Percentiles rank a stretch among this genome's conserved stretches.
These are phyloP conservation scores for Silene conica DNA, from an alignment of 148 eudicot genomes.

Conservation along the genomic window DNA sequence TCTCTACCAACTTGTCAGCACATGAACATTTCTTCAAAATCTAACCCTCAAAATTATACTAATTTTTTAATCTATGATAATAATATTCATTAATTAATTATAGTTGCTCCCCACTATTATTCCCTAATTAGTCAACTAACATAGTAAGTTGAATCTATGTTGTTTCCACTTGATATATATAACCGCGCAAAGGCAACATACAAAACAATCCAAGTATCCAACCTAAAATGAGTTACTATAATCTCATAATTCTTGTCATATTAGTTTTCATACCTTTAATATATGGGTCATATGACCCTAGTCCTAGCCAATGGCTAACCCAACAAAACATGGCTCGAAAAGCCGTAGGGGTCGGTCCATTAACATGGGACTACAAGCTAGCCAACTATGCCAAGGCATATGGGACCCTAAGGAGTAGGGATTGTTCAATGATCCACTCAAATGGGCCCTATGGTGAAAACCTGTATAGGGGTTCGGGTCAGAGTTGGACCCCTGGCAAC, in stretches of 20 bases:
- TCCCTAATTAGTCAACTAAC: background rate
- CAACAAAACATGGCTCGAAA: constrained; percentile 59
- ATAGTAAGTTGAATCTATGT: background rate
- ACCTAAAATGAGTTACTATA: background rate
- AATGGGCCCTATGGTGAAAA: constrained; percentile 78
- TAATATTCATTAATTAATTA: background rate
- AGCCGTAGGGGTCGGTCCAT: constrained; percentile 37
- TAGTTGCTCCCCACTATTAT: constrained; percentile 9
- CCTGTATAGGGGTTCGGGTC: constrained; percentile 78
- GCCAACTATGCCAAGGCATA: constrained; percentile 53
- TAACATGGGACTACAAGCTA: constrained; percentile 53
- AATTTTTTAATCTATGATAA: background rate
- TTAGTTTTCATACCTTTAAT: background rate
- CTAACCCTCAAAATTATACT: background rate
- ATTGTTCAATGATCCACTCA: constrained; percentile 62
- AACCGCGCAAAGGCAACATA: background rate
- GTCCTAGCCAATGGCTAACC: constrained; percentile 3
- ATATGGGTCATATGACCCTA: constrained; percentile 4
- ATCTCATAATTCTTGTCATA: background rate
- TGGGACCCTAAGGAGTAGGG: constrained; percentile 43
- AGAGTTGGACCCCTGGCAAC: constrained; percentile 44
- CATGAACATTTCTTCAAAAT: background rate
- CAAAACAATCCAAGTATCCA: background rate
- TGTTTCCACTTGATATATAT: background rate
- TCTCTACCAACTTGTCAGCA: background rate